Evolutionary conservation across 1,139 yeast genomes (phyloP).

Genomic region (Taphrina wiesneri): DNA sequence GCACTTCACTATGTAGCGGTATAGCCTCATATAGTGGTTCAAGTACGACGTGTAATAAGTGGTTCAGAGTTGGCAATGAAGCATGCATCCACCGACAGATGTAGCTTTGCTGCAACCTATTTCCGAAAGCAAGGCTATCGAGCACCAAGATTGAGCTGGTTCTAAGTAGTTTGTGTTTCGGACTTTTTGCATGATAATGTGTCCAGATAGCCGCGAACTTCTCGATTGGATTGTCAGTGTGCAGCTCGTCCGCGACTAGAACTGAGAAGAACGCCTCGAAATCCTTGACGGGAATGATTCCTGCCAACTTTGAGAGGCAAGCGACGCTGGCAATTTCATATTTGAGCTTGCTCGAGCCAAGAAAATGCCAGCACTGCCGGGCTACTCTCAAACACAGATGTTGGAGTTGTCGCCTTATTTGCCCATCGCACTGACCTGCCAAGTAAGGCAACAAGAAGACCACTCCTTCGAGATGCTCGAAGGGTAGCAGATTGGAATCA

Average conservation of each 20-base stretch:
- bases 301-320: neutral
- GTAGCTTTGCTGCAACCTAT: neutral
- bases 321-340: constrained; percentile 8
- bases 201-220: constrained; percentile 16
- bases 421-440: neutral
- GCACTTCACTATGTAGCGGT: neutral
- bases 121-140: neutral
- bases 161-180: neutral
- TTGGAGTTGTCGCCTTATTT: neutral
- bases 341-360: neutral
- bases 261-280: neutral
- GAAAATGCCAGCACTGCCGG: constrained; percentile 12
- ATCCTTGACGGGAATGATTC: neutral
- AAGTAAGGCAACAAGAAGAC: neutral
- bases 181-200: neutral
- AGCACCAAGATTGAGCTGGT: neutral
- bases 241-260: constrained; percentile 3
- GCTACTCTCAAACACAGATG: neutral
- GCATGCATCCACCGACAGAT: constrained; percentile 4
- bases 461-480: constrained; percentile 5
- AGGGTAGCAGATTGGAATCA: neutral
- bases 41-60: neutral
- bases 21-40: neutral
- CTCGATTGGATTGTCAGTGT: neutral
- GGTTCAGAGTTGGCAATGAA: neutral